A percentile compares a stretch with the other conserved stretches of the same genome.
These are phyloP conservation scores for Neospermospora avenae DNA, from an alignment of 2,329 filamentous ascomycete genomes.

Conservation along the genomic window DNA sequence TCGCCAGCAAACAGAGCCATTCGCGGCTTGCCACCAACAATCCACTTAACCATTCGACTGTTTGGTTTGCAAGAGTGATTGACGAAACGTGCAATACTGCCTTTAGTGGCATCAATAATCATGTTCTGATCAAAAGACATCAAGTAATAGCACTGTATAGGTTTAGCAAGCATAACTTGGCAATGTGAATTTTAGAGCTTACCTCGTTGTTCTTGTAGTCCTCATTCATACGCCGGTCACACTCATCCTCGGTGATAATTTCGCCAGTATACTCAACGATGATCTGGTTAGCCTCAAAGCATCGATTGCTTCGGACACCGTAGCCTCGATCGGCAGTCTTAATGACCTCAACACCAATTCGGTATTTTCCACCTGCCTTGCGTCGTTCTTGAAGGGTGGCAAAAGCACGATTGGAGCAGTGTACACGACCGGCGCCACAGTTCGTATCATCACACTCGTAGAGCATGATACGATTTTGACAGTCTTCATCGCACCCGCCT, in stretches of 20 bases:
- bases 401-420: constrained; percentile 86
- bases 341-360: constrained; percentile 91
- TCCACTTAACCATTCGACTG: constrained; percentile 97
- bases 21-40: constrained; percentile 85
- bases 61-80: constrained; percentile 98
- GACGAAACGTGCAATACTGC: constrained; percentile 94
- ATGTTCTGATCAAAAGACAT: constrained; percentile 99
- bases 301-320: constrained; percentile 85
- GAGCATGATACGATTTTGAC: constrained; percentile 93
- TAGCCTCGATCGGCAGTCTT: constrained; percentile 87
- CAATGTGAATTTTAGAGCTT: constrained; percentile 35
- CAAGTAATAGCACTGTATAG: constrained; percentile 81
- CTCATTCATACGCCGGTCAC: constrained; percentile 88
- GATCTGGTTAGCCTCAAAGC: constrained; percentile 85
- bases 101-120: constrained; percentile 95
- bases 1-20: constrained; percentile 97
- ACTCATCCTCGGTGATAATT: constrained; percentile 93
- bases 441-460: constrained; percentile 94
- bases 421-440: constrained; percentile 71
- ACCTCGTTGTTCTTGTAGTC: constrained; percentile 93
- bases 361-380: constrained; percentile 78
- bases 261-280: constrained; percentile 98
- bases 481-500: constrained; percentile 81
- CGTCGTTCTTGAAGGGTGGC: constrained; percentile 71
- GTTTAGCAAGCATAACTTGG: constrained; percentile 15